A percentile compares a stretch with the other conserved stretches of the same genome.
These are phyloP conservation scores for Filobasidium uniguttulatum DNA, from an alignment of 1,284 basidiomycete species.

Conservation along the genomic window DNA sequence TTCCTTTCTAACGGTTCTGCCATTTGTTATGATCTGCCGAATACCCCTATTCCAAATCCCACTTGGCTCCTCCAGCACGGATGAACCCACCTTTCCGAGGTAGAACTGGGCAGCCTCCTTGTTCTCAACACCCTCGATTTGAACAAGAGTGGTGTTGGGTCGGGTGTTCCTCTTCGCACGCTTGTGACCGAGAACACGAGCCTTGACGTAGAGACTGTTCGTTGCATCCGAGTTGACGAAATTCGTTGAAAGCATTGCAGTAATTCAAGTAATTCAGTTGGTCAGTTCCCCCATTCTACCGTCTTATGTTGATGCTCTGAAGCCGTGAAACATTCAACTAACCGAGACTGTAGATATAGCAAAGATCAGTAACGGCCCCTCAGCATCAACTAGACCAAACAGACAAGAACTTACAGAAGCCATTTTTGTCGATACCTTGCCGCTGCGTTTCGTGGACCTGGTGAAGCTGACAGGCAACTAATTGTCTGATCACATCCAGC, in stretches of 20 bases:
- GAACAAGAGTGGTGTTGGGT: constrained; percentile 89
- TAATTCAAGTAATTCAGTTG: too few species aligned
- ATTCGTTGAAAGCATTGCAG: too few species aligned
- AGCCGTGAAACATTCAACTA: too few species aligned
- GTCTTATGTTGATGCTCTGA: too few species aligned
- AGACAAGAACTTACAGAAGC: background rate
- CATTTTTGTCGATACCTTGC: background rate
- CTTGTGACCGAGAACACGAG: constrained; percentile 95
- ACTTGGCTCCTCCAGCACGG: too few species aligned
- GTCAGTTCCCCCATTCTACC: too few species aligned
- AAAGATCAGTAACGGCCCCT: background rate
- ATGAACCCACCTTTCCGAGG: constrained; percentile 86
- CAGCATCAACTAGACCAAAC: background rate
- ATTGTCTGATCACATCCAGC: background rate
- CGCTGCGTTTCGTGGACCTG: background rate
- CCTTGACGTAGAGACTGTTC: constrained; percentile 88
- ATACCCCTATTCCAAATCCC: too few species aligned
- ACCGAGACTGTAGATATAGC: background rate
- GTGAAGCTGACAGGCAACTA: background rate
- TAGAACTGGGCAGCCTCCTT: constrained; percentile 96
- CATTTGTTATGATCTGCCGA: too few species aligned
- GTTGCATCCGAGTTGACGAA: too few species aligned
- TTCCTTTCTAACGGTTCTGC: too few species aligned
- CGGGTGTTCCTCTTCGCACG: constrained; percentile 91
- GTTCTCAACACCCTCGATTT: constrained; percentile 90